phyloP scores from a whole-genome alignment of 306 rosid species.

The Vachellia pachyceras region DNA sequence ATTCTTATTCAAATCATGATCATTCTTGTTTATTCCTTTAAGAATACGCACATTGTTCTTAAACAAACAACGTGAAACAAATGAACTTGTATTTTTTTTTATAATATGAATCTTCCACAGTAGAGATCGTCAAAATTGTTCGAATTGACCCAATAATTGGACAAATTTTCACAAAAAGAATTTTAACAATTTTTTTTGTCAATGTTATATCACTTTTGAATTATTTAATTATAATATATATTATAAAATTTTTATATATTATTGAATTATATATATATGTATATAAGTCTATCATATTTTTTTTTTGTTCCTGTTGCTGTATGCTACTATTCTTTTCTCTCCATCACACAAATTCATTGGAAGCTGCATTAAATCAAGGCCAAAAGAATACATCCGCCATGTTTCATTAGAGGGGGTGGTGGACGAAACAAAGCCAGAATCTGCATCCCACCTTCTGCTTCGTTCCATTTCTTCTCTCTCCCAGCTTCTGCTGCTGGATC shows the following conservation, averaged over 20 bases:
- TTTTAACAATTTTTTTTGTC: too few relatives aligned
- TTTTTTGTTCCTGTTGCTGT: too few relatives aligned
- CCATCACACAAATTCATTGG: slow-evolving; percentile 12
- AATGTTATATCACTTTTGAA: too few relatives aligned
- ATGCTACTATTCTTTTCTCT: background rate
- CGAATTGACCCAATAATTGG: background rate
- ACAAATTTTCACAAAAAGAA: background rate
- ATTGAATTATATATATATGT: too few relatives aligned
- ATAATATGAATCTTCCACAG: background rate
- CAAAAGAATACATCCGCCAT: slow-evolving; percentile 20
- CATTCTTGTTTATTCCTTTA: too few relatives aligned
- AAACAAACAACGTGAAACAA: too few relatives aligned
- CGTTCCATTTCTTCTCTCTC: slow-evolving; percentile 20
- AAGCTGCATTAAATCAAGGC: slow-evolving; percentile 32
- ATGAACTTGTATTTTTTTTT: too few relatives aligned
- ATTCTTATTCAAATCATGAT: too few relatives aligned
- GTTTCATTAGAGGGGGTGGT: slow-evolving; percentile 23
- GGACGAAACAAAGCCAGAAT: slow-evolving; percentile 31
- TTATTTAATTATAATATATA: too few relatives aligned
- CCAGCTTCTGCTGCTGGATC: background rate
- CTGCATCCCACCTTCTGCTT: background rate
- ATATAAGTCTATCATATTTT: too few relatives aligned
- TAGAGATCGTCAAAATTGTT: background rate
- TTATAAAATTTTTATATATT: too few relatives aligned
- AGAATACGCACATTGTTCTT: too few relatives aligned